Conservation (phyloP, 805 yeast species). For the Candida michaelii region DNA sequence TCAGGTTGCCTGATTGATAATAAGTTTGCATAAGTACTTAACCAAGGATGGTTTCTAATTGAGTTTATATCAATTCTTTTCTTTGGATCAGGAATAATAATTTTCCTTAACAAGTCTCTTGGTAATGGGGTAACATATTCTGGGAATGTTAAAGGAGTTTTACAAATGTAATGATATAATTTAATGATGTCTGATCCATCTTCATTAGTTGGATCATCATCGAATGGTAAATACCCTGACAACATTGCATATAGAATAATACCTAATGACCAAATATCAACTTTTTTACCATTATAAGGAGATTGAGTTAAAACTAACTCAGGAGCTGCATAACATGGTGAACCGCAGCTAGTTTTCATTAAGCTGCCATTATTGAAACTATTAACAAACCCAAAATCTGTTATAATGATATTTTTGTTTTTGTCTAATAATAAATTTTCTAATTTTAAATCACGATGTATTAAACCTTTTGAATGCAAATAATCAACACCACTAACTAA, state of each 20-base stretch:
- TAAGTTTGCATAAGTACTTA: constrained; percentile 78
- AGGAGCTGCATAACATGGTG: constrained; percentile 99
- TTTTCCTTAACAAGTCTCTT: constrained; percentile 82
- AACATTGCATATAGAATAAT: constrained; percentile 94
- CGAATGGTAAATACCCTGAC: constrained; percentile 96
- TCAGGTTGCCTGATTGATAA: constrained; percentile 82
- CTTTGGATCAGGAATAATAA: constrained; percentile 81
- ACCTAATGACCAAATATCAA: constrained; percentile 97
- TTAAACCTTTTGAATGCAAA: constrained; percentile 76
- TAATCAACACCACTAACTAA: constrained; percentile 91
- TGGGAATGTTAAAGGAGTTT: constrained; percentile 91
- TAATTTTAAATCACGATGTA: constrained; percentile 74
- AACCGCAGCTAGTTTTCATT: constrained; percentile 95
- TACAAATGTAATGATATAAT: constrained; percentile 86
- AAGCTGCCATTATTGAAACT: constrained; percentile 68
- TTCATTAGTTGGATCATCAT: constrained; percentile 95
- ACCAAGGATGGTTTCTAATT: constrained; percentile 84
- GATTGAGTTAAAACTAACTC: constrained; percentile 85
- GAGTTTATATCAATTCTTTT: constrained; percentile 67
- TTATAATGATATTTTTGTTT: constrained; percentile 79
- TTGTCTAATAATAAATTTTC: constrained; percentile 78
- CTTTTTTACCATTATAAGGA: constrained; percentile 89
- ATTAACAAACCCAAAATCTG: constrained; percentile 95
- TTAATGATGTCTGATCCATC: constrained; percentile 93
- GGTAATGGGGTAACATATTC: constrained; percentile 90